Conservation (phyloP, 2,329 filamentous ascomycete species). For the Aspergillus terreus region DNA sequence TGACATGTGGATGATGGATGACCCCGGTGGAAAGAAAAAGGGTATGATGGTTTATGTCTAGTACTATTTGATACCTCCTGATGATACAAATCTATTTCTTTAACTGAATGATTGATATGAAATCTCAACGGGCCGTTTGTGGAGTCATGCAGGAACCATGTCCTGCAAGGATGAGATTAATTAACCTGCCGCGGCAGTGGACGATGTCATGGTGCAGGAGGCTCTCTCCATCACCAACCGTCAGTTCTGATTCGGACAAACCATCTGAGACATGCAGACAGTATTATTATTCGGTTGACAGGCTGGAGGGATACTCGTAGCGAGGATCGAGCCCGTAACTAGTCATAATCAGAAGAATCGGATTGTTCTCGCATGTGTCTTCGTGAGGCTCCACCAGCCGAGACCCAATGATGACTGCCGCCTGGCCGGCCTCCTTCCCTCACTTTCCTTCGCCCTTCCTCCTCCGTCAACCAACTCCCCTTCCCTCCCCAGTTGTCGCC, state of each 20-base stretch:
- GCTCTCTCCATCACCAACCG: neutral
- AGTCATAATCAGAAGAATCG: neutral
- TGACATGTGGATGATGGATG: neutral
- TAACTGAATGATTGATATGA: neutral
- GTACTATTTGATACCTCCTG: conserved; percentile 11
- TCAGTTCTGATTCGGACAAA: neutral
- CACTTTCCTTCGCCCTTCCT: neutral
- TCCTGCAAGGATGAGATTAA: neutral
- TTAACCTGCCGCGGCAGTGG: neutral
- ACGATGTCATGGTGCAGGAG: conserved; percentile 10
- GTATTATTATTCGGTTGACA: too few relatives aligned
- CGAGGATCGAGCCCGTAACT: too few relatives aligned
- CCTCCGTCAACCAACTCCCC: neutral
- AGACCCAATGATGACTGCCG: neutral
- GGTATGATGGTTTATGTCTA: conserved; percentile 8
- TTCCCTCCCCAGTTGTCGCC: neutral
- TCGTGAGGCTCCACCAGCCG: neutral
- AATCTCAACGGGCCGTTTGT: neutral
- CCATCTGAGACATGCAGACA: neutral
- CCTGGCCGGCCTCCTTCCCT: neutral
- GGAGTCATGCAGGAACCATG: neutral
- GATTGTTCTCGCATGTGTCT: neutral
- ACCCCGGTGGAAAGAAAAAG: conserved; percentile 4
- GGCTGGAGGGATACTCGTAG: too few relatives aligned
- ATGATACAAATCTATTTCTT: conserved; percentile 1